A percentile compares a stretch with the other conserved stretches of the same genome.
These are phyloP conservation scores for Lepiota brunneoincarnata DNA, from an alignment of 768 basidiomycete genomes.

Conservation along the genomic window DNA sequence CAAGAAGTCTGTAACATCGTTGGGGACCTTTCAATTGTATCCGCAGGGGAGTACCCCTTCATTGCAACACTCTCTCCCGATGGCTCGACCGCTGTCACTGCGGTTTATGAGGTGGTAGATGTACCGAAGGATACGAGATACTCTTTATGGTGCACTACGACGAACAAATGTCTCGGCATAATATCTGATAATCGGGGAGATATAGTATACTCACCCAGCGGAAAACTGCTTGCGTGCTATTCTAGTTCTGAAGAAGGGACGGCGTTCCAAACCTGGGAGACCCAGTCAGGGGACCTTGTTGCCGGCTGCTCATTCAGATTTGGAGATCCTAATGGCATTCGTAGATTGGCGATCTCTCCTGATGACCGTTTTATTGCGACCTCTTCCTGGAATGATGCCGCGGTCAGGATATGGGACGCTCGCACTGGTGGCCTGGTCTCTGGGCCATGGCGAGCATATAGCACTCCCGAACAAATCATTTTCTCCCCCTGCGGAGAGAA, in stretches of 20 bases:
- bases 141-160: too few relatives aligned
- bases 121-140: too few relatives aligned
- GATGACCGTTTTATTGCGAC: conserved; percentile 10
- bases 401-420: conserved; percentile 12
- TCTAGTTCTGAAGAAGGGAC: too few relatives aligned
- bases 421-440: background rate
- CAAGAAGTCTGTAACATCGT: conserved; percentile 4
- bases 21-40: conserved; percentile 18
- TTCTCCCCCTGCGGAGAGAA: conserved; percentile 26
- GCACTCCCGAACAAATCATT: background rate
- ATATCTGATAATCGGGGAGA: too few relatives aligned
- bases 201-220: too few relatives aligned
- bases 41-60: too few relatives aligned
- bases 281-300: conserved; percentile 13
- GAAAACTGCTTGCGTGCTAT: too few relatives aligned
- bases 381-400: conserved; percentile 1
- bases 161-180: too few relatives aligned
- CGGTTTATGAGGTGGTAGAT: too few relatives aligned
- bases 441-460: conserved; percentile 4
- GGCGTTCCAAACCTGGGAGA: too few relatives aligned
- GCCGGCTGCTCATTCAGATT: conserved; percentile 15
- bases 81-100: too few relatives aligned
- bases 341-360: conserved; percentile 33
- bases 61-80: too few relatives aligned
- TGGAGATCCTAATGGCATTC: conserved; percentile 29